Conservation (phyloP, 129 eudicot species). For the Gnaphalium uliginosum region DNA sequence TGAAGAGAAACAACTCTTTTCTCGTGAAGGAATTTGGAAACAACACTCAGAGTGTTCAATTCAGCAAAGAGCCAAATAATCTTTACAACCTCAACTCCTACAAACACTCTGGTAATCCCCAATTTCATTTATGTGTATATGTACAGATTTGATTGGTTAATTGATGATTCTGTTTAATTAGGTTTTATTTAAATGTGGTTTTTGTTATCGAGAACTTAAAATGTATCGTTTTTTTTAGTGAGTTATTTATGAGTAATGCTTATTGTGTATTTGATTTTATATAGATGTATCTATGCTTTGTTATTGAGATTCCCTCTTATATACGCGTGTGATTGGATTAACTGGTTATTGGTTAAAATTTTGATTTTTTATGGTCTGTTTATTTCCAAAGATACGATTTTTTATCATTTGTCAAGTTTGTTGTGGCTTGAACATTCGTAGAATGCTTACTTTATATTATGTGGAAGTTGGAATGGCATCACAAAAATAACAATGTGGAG, state of each 20-base stretch:
- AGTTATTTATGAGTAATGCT: not conserved
- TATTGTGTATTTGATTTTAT: not conserved
- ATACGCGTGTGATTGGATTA: not conserved
- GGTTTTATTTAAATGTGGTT: not conserved
- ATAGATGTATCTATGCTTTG: not conserved
- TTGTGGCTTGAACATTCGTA: not conserved
- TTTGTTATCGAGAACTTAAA: not conserved
- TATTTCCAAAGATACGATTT: not conserved
- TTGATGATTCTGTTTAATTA: not conserved
- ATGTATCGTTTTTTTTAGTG: not conserved
- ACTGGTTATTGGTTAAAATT: not conserved
- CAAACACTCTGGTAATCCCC: constrained; percentile 78
- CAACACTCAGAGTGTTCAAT: constrained; percentile 64
- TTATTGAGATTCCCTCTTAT: too few relatives aligned
- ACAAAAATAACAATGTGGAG: not conserved
- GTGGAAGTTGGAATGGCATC: not conserved
- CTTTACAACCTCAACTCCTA: constrained; percentile 86
- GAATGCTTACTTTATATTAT: not conserved
- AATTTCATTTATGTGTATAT: too few relatives aligned
- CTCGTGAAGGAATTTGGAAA: constrained; percentile 92
- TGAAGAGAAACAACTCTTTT: constrained; percentile 87
- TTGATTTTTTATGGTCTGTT: not conserved
- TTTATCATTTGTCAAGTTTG: not conserved
- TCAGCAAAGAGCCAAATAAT: constrained; percentile 88
- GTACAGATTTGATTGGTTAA: not conserved